These are phyloP conservation scores for Polysphondylium violaceum DNA, from an alignment of 78 protist species.

Conservation along the genomic window DNA sequence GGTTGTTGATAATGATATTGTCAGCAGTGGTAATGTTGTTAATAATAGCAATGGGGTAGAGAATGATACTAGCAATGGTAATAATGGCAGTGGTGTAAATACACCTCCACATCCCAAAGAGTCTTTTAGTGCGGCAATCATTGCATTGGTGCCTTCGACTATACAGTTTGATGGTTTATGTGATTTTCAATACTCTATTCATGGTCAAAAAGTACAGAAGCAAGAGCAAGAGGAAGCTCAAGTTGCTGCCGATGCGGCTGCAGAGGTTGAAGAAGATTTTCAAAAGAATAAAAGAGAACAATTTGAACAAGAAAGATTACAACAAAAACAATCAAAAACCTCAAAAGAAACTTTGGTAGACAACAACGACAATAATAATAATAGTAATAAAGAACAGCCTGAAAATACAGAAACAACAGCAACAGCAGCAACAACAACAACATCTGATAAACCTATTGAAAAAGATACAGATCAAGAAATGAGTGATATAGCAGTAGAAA, in stretches of 20 bases:
- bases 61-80: neutral
- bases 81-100: neutral
- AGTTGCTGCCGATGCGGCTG: neutral
- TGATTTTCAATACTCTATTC: constrained; percentile 41
- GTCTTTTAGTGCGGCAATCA: constrained; percentile 21
- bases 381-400: no score
- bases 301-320: neutral
- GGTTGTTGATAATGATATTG: no score
- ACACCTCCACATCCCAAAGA: no score
- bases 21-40: no score
- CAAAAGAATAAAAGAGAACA: neutral
- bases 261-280: neutral
- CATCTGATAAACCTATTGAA: no score
- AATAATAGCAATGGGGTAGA: no score
- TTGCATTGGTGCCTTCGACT: constrained; percentile 49
- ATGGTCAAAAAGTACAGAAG: neutral
- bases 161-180: constrained; percentile 32
- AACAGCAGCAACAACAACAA: neutral
- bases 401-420: neutral
- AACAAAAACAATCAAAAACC: no score
- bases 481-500: neutral
- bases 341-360: no score
- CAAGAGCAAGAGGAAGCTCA: neutral
- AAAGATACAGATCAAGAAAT: no score
- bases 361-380: no score